Evolutionary conservation across 1,284 basidiomycete genomes (phyloP), one percentile per base, ranked within the genome.

Genomic region (Jaminaea rosea): DNA sequence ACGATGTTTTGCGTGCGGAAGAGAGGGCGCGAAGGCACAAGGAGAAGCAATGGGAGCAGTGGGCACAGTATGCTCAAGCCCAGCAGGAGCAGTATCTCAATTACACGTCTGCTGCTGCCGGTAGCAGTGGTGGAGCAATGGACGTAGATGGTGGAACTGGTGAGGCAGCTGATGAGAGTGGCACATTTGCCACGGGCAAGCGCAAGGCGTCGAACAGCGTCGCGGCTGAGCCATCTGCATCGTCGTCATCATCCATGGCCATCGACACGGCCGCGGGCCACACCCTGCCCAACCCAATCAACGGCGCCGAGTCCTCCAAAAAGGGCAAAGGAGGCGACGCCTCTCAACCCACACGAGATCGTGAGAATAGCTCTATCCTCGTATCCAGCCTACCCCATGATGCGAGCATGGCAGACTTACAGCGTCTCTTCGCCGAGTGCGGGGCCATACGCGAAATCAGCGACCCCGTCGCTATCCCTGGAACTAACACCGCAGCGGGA

Each of bases 291-390:
- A n/a, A n/a, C n/a, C n/a, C n/a, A 36, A 10, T 3, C 34, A 36
- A 15, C 4, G 34, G n/a, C 21, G 34, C 34, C 34, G 34, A 36
- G 10, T 3, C 34, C 34, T n/a, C 3, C 10, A 36, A 36, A 21
- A 36, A 36, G 10, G 34, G 34, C 34, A 36, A 36, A 21, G 10
- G 6, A 9, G 23, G 19, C 19, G 39, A 4, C 6, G 39, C 8
- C 29, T 8, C 9, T 15, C 29, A 52, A 41, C 28, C 31, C 32
- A 8, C 1, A 62, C 53, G 93, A 55, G 94, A 99, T 76, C 88
- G 94, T 46, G 94, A 99, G 77, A 88, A 97, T 65, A 84, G 84
- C 32, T 94, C 91, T 0, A 85, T 97, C 1, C 86, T 97, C 47
- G 85, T 96, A 5, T 81, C 84, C 0, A 82, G 86, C 26, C 76